Base-by-base conservation (phyloP, 2,329 filamentous ascomycete genomes). In the Exserohilum turcica region DNA sequence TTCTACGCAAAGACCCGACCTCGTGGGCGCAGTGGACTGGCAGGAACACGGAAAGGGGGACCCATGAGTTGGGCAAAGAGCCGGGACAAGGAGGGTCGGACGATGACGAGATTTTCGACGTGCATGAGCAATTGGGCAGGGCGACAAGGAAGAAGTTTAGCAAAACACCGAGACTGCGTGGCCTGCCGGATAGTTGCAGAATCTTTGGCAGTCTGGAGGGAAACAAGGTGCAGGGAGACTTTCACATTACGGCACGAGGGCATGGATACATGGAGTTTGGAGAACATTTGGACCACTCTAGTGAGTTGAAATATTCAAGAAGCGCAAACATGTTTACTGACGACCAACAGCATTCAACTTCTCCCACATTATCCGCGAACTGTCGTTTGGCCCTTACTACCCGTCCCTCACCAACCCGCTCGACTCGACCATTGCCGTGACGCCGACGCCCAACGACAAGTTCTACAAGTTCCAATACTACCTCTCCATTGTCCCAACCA, bases 401-500 rank as follows among this genome's bases (percentile, higher is more conserved):
- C 93, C 94, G 1, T 91, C 88, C 21, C 87, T 99, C 49, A 84
- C 89, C 68, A 99, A 99, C 78, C 94, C 94, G 0, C 90, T 99
- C 67, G 94, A 97, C 78, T 87, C 88, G 63, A 97, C 94, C 38
- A 85, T 92, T 76, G 90, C 92, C 67, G 96, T 93, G 28, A 85
- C 92, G 74, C 90, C 92, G 66, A 77, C 81, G 3, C 93, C 90
- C 5, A 39, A 54, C n/a, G 72, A 81, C 13, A 83, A 96, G 80
- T 97, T 97, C 80, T 88, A 93, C 84, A 95, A 94, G 77, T 97
- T 92, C 80, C 94, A 99, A 77, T 99, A 99, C 83, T 97, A 94
- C 79, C 82, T 97, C 71, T 96, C 90, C 33, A 84, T 99, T 32
- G 94, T 99, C 2, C 94, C 94, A 2, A 99, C 94, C 5, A 85